A percentile compares a stretch with the other conserved stretches of the same genome.
phyloP scores from a whole-genome alignment of 176 grass and related monocot genomes.

The Avena atlantica region DNA sequence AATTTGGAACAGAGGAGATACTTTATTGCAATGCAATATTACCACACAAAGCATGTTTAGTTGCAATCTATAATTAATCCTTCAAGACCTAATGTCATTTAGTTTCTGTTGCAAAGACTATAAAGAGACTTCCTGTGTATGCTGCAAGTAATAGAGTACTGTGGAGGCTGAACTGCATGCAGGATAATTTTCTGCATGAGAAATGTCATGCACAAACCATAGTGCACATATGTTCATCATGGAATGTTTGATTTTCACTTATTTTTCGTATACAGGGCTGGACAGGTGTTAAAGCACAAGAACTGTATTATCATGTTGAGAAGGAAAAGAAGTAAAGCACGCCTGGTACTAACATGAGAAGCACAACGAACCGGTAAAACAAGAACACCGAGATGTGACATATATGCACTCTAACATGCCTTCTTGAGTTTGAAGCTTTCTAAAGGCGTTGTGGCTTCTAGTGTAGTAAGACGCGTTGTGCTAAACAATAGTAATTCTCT shows the following conservation, averaged over 20 bases:
- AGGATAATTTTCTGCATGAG: slow-evolving; percentile 20
- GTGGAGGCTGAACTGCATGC: not conserved
- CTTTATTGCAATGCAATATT: not conserved
- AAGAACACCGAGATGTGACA: not conserved
- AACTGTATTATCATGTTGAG: slow-evolving; percentile 20
- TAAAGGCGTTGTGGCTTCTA: not conserved
- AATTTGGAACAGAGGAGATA: too few relatives aligned
- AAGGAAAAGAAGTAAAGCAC: not conserved
- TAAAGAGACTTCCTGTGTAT: not conserved
- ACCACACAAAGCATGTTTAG: not conserved
- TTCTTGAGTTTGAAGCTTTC: not conserved
- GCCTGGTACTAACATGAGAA: slow-evolving; percentile 5
- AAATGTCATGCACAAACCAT: slow-evolving; percentile 8
- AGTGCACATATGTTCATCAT: not conserved
- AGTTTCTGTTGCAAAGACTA: not conserved
- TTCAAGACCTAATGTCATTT: slow-evolving; percentile 1
- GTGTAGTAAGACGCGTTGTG: not conserved
- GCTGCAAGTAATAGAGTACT: not conserved
- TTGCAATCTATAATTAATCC: slow-evolving; percentile 19
- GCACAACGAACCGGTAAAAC: not conserved
- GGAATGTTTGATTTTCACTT: slow-evolving; percentile 12
- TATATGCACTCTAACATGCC: too few relatives aligned
- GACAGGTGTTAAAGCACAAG: not conserved
- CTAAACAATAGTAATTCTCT: not conserved
- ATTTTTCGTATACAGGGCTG: not conserved